Evolutionary conservation across 2,329 filamentous ascomycete genomes (phyloP), one percentile per base, ranked within the genome.

Genomic region (Cladosporium sp.): DNA sequence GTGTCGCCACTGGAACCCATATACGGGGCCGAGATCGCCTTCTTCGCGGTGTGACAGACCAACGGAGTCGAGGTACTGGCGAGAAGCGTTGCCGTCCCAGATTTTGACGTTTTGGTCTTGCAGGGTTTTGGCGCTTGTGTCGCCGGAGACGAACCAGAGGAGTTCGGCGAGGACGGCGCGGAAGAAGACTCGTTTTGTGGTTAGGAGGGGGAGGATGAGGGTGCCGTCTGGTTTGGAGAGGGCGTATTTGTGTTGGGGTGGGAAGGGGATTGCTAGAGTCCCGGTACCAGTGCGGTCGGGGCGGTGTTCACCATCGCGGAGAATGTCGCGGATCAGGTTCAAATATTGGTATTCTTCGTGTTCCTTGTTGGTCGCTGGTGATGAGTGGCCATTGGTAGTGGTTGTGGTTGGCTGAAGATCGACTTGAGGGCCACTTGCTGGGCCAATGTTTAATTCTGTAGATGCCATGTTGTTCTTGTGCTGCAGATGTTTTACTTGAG

Each of bases 1-100:
- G 75, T 97, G 93, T 3, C 94, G 89, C 94, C 94, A 99, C 75
- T 99, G 94, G 77, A 99, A 99, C 1, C 94, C 94, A 71, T 99
- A 99, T 0, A 97, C 92, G 28, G 94, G 94, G 0, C 94, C 94
- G 0, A 99, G 80, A 69, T 99, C 94, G 63, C 94, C 94, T 19
- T 87, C 89, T 53, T 85, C 90, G 59, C 93, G 90, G 70, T 96
- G 86, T 0, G 80, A 79, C 6, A 97, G 82, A 0, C 93, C 93
- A 1, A 94, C 83, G 61, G 80, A 86, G 77, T 99, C 93, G 36
- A 99, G 88, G 73, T 89, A 97, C 68, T 86, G 88, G 66, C 94
- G 89, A 47, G 87, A 91, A 42, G 93, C 94, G 71, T 99, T 99
- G 67, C 92, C 93, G 71, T 99, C 94, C 94, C 94, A 99, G 72